Evolutionary conservation across 2,329 filamentous ascomycete genomes (phyloP).

Genomic region (Stemphylium beticola): DNA sequence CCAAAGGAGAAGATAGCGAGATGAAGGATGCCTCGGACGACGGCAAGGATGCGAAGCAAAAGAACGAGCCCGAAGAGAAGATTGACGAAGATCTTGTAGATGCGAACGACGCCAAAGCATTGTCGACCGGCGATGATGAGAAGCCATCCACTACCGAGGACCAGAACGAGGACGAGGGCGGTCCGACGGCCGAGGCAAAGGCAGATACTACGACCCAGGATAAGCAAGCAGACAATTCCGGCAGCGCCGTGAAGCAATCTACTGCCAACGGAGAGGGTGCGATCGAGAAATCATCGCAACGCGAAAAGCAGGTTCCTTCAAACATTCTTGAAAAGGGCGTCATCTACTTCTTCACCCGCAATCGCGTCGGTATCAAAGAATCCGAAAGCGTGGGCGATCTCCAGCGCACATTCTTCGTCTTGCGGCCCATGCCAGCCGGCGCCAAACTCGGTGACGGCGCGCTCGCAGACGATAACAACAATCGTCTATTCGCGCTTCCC

Average conservation of each 20-base stretch:
- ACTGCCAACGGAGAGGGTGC: conserved; percentile 39
- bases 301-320: conserved; percentile 60
- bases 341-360: conserved; percentile 89
- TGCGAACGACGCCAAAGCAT: conserved; percentile 21
- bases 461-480: conserved; percentile 64
- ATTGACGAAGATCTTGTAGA: conserved; percentile 1
- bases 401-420: conserved; percentile 77
- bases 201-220: conserved; percentile 5
- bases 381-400: conserved; percentile 74
- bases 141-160: conserved; percentile 16
- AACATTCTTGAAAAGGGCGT: conserved; percentile 84
- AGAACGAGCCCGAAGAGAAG: conserved; percentile 20
- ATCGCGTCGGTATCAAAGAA: conserved; percentile 74
- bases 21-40: conserved; percentile 31
- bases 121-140: conserved; percentile 30
- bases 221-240: background rate
- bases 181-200: conserved; percentile 10
- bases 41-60: conserved; percentile 5
- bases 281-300: conserved; percentile 57
- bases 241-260: conserved; percentile 28
- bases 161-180: conserved; percentile 4
- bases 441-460: conserved; percentile 69
- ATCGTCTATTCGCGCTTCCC: conserved; percentile 76
- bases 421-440: conserved; percentile 74
- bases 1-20: conserved; percentile 45